Evolutionary conservation across 768 basidiomycete genomes (phyloP), one percentile per base, ranked within the genome.

Genomic region (Melanogaster broomeanus): DNA sequence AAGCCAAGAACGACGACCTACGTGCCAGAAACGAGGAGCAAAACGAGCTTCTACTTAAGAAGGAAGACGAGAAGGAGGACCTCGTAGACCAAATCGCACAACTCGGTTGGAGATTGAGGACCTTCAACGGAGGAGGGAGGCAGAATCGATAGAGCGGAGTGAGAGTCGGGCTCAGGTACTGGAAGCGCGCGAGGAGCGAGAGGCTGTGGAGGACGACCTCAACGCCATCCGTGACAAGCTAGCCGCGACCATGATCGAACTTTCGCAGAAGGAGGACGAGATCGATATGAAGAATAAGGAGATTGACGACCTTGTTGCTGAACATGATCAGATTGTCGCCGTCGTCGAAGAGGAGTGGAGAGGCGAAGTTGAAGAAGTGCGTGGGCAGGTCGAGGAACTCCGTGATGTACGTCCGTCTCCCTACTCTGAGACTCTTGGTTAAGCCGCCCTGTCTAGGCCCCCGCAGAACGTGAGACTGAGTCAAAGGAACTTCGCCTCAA

Each of bases 241-340:
- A 8, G 90, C 91, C 1, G 90, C 88, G 1, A 80, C 83, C 2
- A 78, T 84, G 65, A 92, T 93, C 56, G 90, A 92, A 68, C 71
- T 93, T 24, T 87, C 91, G 67, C 85, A 90, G 67, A 88, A 83
- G 68, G 90, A 95, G 61, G 89, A 94, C 55, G 94, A 96, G 27
- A 68, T 93, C 19, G 91, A 93, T 46, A 73, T 85, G 66, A 88
- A 88, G 73, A 80, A 80, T 49, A 74, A 78, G 52, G 90, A 93
- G 65, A 82, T 94, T 40, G 85, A 88, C 3, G 89, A 94, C 42
- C 67, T 96, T 39, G 77, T 93, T 6, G 72, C 72, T 6, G 88
- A 93, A 62, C 88, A 91, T 62, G 77, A 84, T 46, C 77, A 81
- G 25, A 86, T 90, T 47, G 81, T 92, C 3, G 79, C 80, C 18